Evolutionary conservation across 73 alveolate species (phyloP), one percentile per base, ranked within the genome.

Genomic region (Breviolum minutum): DNA sequence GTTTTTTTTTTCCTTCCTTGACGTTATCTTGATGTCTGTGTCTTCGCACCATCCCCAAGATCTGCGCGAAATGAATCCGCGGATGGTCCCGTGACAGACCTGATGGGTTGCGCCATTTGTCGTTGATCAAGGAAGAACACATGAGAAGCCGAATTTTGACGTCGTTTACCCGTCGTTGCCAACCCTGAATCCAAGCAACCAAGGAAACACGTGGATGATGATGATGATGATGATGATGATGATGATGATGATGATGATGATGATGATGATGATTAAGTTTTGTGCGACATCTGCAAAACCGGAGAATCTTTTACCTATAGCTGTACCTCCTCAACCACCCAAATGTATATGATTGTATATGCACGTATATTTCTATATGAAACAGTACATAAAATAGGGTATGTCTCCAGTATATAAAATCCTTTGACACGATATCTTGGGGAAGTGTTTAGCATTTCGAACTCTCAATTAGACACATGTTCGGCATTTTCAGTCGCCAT

Each of bases 31-130:
- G 13, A 61, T 29, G 86, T 60, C 81, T 29, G 86, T 60, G 63
- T 20, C 10, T 17, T 16, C 88, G 19, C 29, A 48, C 96, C 96
- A 89, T 89, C 30, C 96, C 96, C 80, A 89, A 30, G 63, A 89
- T 89, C 62, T 89, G 96, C 6, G 96, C 96, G 63, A 89, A 89
- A 74, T 89, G 96, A 22, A 89, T 79, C 16, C 96, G 63, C 32
- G 70, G 68, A 54, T 89, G 76, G 17, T 89, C 63, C 6, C 96
- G 96, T 4, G 63, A 60, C 20, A 89, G 96, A 20, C 96, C 96
- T 89, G 87, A 12, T 8, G 14, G 40, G 7, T 3, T 69, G 20
- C 69, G 48, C 22, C 19, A 2, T 17, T 11, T 29, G 30, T 77
- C 11, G 13, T n/a, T n/a, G n/a, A n/a, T n/a, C n/a, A n/a, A n/a